Evolutionary conservation across 192 early-diverging fungal genomes (phyloP), one percentile per base, ranked within the genome.

Genomic region (Coemansia guatemalensis): DNA sequence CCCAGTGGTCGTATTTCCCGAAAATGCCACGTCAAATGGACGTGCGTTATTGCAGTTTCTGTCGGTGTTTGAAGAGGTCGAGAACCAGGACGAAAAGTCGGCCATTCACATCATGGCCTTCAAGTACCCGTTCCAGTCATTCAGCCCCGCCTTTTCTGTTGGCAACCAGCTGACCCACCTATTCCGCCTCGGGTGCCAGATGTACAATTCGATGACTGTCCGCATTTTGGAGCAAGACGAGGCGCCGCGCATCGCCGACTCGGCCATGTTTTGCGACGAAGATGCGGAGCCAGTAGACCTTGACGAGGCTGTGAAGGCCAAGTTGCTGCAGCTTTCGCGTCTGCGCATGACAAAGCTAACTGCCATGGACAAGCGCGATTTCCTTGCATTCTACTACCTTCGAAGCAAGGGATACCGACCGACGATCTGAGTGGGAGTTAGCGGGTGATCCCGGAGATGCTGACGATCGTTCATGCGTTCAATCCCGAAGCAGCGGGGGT

Each of bases 11-110:
- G 74, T 83, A 8, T 84, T 77, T 49, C 62, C 75, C 2, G 78
- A 81, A 56, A 81, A 87, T 44, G 93, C 93, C 0, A 94, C 93
- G 9, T 87, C 88, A 23, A 95, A 95, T 71, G 92, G 92, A n/a
- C 78, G 90, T 5, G 93, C 93, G 6, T 70, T 95, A 24, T 77
- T 95, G 8, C 89, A 90, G 64, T 85, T 94, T 29, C 62, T 85
- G 22, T 88, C 90, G 4, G 71, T 93, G 20, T 93, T 94, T 66
- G 83, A 87, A 47, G 76, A 83, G 7, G 74, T 73, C 21, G 70
- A 68, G n/a, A 68, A 85, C 23, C 74, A 83, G 25, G 87, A 92
- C 60, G 77, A 84, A 5, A 80, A 85, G 32, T 57, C 84, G 9
- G 22, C 57, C 8, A 69, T 95, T 47, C 82, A 85, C 48, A 47